phyloP scores from a whole-genome alignment of 2,329 filamentous ascomycete species.

The Juglanconis juglandina region DNA sequence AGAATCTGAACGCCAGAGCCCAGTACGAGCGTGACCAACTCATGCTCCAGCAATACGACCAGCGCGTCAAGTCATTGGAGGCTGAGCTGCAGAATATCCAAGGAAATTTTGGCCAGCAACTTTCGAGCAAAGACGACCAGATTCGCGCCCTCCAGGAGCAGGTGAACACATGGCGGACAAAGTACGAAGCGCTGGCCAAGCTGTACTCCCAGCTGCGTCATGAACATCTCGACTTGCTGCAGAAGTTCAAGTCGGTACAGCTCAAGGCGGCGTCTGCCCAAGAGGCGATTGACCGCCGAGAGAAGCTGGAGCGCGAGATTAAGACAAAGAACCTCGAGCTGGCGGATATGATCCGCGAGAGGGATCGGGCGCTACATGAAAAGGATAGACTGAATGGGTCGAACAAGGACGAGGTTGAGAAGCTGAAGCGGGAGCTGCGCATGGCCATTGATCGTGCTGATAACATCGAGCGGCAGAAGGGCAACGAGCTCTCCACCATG shows the following conservation, averaged over 20 bases:
- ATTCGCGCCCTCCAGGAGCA: slow-evolving; percentile 91
- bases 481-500: slow-evolving; percentile 91
- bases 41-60: slow-evolving; percentile 94
- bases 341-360: slow-evolving; percentile 96
- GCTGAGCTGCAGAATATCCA: slow-evolving; percentile 80
- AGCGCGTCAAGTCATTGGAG: slow-evolving; percentile 88
- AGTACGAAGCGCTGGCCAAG: slow-evolving; percentile 95
- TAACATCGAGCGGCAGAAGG: slow-evolving; percentile 87
- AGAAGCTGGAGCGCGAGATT: slow-evolving; percentile 94
- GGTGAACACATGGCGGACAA: slow-evolving; percentile 94
- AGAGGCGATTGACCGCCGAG: slow-evolving; percentile 89
- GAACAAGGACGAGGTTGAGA: slow-evolving; percentile 91
- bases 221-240: slow-evolving; percentile 89
- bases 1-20: slow-evolving; percentile 88
- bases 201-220: slow-evolving; percentile 93
- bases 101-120: slow-evolving; percentile 79
- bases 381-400: slow-evolving; percentile 82
- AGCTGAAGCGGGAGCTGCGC: slow-evolving; percentile 87
- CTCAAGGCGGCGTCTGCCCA: slow-evolving; percentile 95
- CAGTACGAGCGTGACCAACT: slow-evolving; percentile 98
- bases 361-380: slow-evolving; percentile 89
- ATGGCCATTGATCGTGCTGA: slow-evolving; percentile 90
- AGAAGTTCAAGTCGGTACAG: slow-evolving; percentile 95
- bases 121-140: slow-evolving; percentile 88
- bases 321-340: slow-evolving; percentile 99